phyloP scores from a whole-genome alignment of 1,284 basidiomycete species.

The Rhodotorula sp. region DNA sequence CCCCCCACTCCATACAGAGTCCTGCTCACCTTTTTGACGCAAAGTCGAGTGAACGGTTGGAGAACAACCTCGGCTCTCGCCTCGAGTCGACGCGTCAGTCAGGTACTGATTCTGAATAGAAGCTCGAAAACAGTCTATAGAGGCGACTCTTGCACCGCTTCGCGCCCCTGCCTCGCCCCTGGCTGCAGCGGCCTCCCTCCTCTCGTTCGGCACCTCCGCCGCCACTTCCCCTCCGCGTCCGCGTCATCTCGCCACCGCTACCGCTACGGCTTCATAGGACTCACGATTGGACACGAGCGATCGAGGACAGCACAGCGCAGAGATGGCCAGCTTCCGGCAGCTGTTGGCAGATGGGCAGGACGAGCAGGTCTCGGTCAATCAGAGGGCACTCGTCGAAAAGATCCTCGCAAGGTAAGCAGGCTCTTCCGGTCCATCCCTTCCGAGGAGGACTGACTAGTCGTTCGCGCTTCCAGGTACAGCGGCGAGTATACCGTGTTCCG shows the following conservation, averaged over 20 bases:
- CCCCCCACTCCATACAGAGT: neutral
- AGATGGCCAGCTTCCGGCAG: conserved; percentile 16
- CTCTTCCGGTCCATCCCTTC: neutral
- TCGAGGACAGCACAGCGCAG: neutral
- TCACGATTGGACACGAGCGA: neutral
- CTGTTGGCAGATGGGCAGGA: conserved; percentile 58
- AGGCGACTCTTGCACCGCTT: no score
- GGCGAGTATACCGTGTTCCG: conserved; percentile 90
- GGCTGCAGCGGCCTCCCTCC: neutral
- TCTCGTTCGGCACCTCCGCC: neutral
- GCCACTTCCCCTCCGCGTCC: neutral
- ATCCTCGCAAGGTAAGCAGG: conserved; percentile 58
- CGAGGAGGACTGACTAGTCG: neutral
- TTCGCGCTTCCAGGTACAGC: no score
- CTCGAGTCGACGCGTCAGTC: no score
- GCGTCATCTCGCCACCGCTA: neutral
- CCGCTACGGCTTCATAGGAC: neutral
- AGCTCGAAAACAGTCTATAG: no score
- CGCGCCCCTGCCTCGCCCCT: no score
- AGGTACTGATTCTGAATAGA: no score
- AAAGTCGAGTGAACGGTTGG: neutral
- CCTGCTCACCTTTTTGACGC: neutral
- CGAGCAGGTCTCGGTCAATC: conserved; percentile 90
- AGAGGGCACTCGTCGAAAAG: conserved; percentile 63
- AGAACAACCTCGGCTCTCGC: neutral